Evolutionary conservation across 1,284 basidiomycete genomes (phyloP).

Genomic region (Sporisorium exsertum): DNA sequence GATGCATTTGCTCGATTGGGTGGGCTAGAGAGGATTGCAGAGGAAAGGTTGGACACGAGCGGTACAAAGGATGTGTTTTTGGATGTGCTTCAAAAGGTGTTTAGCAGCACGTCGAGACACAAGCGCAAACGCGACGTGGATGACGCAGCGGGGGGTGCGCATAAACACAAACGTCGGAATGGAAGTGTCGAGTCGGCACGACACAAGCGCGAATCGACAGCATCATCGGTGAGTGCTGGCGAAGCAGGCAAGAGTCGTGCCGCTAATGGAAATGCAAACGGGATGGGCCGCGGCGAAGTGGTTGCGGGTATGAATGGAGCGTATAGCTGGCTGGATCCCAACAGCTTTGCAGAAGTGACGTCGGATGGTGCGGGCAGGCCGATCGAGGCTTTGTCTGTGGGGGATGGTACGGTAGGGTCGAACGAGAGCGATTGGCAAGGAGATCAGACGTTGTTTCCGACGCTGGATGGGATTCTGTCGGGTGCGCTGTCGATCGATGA

Average conservation of each 20-base stretch:
- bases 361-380: conserved; percentile 5
- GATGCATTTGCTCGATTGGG: conserved; percentile 32
- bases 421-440: conserved; percentile 43
- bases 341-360: conserved; percentile 8
- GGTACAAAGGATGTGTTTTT: conserved; percentile 44
- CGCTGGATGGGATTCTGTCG: conserved; percentile 42
- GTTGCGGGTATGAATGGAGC: conserved; percentile 10
- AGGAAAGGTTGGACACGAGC: conserved; percentile 32
- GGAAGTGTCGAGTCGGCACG: conserved; percentile 14
- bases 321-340: conserved; percentile 32
- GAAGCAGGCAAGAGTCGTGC: conserved; percentile 1
- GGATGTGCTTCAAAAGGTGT: conserved; percentile 37
- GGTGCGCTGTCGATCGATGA: conserved; percentile 44
- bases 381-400: conserved; percentile 18
- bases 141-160: conserved; percentile 1
- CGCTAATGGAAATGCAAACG: not conserved
- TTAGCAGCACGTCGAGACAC: conserved; percentile 14
- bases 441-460: conserved; percentile 39
- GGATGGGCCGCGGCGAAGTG: not conserved
- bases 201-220: conserved; percentile 34
- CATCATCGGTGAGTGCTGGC: conserved; percentile 11
- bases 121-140: conserved; percentile 36
- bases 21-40: conserved; percentile 36
- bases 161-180: conserved; percentile 14
- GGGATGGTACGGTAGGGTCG: conserved; percentile 25